Percentiles rank a stretch among this genome's conserved stretches.
Evolutionary conservation across 106 monocot genomes (phyloP).

Genomic region (Dioscorea zingiberensis): DNA sequence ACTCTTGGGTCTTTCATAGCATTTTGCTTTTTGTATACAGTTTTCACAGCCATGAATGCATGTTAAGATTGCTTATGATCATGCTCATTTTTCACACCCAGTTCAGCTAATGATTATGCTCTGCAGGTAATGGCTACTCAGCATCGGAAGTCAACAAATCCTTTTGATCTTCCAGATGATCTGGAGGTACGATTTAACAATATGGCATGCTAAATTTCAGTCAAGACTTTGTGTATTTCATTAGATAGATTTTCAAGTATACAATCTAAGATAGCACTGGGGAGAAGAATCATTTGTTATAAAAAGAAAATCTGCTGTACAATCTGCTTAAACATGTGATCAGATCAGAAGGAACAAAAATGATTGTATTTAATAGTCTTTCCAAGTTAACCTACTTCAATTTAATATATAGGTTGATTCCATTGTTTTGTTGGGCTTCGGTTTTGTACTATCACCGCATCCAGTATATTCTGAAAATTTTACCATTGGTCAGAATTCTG

Average conservation of each 20-base stretch:
- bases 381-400: neutral
- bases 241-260: neutral
- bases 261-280: neutral
- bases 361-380: neutral
- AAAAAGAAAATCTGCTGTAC: neutral
- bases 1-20: too few species aligned
- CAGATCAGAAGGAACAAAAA: neutral
- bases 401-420: neutral
- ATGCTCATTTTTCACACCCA: too few species aligned
- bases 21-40: too few species aligned
- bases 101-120: neutral
- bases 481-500: too few species aligned
- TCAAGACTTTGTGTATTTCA: neutral
- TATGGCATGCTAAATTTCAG: conserved; percentile 22
- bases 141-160: conserved; percentile 59
- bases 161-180: conserved; percentile 71
- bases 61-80: too few species aligned
- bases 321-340: too few species aligned
- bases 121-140: conserved; percentile 33
- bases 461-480: too few species aligned
- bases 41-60: too few species aligned
- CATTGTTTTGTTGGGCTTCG: too few species aligned
- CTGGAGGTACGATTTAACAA: conserved; percentile 36
- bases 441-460: too few species aligned
- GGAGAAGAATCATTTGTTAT: neutral